Evolutionary conservation across 164 flowering plant genomes (phyloP), one percentile per base, ranked within the genome.

Genomic region (Nymphaea colorata): DNA sequence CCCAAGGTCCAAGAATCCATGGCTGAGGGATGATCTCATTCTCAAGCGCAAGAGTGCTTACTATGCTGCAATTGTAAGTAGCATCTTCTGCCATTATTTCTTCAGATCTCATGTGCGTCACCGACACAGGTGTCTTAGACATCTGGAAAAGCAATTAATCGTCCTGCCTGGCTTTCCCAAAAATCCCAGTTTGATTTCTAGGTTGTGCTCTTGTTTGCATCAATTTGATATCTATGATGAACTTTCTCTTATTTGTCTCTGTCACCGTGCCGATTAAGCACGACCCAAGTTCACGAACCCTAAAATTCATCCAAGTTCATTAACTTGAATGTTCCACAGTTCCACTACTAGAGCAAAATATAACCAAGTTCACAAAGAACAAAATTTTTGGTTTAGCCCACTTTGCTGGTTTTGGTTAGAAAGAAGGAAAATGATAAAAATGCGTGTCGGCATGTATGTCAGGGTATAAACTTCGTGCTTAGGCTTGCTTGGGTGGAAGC

Each of bases 401-500:
- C 36, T 25, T 25, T 25, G 36, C 36, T 25, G 36, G 1, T 25
- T 25, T 25, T 25, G 36, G 36, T 25, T 25, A 25, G 36, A 25
- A 25, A 25, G 36, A 25, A 25, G 36, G 36, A 25, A 25, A 25
- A 25, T 25, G 36, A 25, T 25, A 25, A 25, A 1, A 25, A 25
- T 51, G 57, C 14, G 57, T 51, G 57, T 3, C 12, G 8, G 57
- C 57, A 5, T 51, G 57, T 43, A 36, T 44, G 77, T 43, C 72
- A 95, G 99, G 93, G 69, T 42, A 64, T 95, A 66, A 95, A 95
- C 74, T 68, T 87, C 61, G 85, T 87, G 44, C 78, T 95, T 44
- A 82, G 98, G 78, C 85, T 92, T 64, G 91, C 83, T 64, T 95
- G 98, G 99, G 86, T 95, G 66, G 96, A 92, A 75, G 79, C 88